phyloP scores from a whole-genome alignment of 192 early-diverging fungal species.

The Coemansia sp. region DNA sequence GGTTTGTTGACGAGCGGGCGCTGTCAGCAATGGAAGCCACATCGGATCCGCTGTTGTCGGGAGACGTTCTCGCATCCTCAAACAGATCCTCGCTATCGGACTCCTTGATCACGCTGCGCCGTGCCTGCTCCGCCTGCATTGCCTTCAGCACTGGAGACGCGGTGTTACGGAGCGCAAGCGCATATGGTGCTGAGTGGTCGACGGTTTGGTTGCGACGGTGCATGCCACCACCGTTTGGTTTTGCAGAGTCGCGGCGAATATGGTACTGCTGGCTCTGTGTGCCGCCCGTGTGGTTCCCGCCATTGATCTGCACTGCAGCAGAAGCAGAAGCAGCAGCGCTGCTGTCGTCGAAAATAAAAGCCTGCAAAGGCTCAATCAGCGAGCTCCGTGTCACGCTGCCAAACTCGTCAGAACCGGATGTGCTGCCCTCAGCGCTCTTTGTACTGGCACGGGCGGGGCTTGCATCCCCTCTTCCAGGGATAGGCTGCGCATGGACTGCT shows the following conservation, averaged over 20 bases:
- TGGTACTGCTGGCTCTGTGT: neutral
- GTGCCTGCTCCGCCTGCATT: slow-evolving; percentile 41
- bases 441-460: neutral
- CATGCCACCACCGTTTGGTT: neutral
- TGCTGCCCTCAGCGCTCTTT: neutral
- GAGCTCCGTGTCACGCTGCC: slow-evolving; percentile 20
- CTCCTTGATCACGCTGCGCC: slow-evolving; percentile 22
- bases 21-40: neutral
- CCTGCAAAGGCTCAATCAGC: slow-evolving; percentile 19
- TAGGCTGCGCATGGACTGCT: slow-evolving; percentile 1
- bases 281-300: neutral
- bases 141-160: slow-evolving; percentile 41
- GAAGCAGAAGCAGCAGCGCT: neutral
- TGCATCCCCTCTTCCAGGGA: neutral
- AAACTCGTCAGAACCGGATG: slow-evolving; percentile 3
- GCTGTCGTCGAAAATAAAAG: slow-evolving; percentile 1
- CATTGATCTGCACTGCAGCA: neutral
- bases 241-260: neutral
- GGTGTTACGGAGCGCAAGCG: neutral
- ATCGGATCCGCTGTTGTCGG: slow-evolving; percentile 9
- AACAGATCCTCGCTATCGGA: slow-evolving; percentile 23
- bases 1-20: slow-evolving; percentile 1
- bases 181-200: slow-evolving; percentile 1
- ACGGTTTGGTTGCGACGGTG: slow-evolving; percentile 35
- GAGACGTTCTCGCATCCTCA: slow-evolving; percentile 22